Conservation (phyloP, 768 basidiomycete genomes). For the Lepiota brunneoincarnata region DNA sequence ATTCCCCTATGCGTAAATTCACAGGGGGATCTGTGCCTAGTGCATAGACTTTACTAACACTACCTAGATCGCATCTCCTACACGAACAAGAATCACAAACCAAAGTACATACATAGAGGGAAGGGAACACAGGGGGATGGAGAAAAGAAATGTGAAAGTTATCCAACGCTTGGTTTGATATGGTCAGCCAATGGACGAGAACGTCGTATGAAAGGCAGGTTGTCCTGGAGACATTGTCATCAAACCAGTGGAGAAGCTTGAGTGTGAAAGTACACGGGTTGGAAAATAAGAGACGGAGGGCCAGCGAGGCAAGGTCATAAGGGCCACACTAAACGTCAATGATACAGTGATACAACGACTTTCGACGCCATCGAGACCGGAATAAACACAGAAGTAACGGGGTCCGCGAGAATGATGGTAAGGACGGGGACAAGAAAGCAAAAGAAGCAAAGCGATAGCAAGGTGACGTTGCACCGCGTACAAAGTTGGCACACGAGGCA, state of each 20-base stretch:
- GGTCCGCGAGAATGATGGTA: background rate
- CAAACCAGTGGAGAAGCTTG: background rate
- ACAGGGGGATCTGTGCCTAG: slow-evolving; percentile 2
- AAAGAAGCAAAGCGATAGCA: slow-evolving; percentile 11
- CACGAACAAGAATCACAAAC: background rate
- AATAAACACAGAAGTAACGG: background rate
- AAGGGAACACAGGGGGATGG: slow-evolving; percentile 3
- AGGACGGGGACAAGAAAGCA: slow-evolving; percentile 5
- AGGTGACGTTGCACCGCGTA: background rate
- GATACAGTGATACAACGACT: slow-evolving; percentile 6
- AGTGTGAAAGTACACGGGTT: background rate
- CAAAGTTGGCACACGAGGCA: background rate
- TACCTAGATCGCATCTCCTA: slow-evolving; percentile 4
- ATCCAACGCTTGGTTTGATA: background rate
- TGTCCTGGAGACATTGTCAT: no score
- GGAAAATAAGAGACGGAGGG: background rate
- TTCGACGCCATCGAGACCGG: background rate
- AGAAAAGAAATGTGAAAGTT: slow-evolving; percentile 6
- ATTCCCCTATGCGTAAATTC: slow-evolving; percentile 5
- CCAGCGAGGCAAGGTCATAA: background rate
- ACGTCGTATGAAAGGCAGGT: background rate
- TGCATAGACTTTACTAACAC: slow-evolving; percentile 5
- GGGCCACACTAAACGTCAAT: slow-evolving; percentile 2
- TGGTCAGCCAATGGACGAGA: slow-evolving; percentile 4
- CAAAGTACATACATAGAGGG: slow-evolving; percentile 9